A percentile compares a stretch with the other conserved stretches of the same genome.
Conservation (phyloP, 2,329 filamentous ascomycete genomes). For the Mariannaea elegans region DNA sequence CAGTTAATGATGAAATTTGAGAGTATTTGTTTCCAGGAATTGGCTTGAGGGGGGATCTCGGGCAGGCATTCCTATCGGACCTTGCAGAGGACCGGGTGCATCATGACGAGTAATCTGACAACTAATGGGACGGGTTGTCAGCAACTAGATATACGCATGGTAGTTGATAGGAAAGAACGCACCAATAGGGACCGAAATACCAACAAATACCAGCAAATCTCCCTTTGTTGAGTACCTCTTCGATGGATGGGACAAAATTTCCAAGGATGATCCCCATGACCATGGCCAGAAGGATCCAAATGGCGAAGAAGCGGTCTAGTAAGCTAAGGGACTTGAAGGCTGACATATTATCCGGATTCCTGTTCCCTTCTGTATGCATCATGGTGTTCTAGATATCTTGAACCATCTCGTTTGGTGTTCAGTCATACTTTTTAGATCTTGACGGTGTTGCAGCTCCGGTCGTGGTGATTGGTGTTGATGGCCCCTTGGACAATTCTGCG, state of each 20-base stretch:
- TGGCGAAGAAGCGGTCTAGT: conserved; percentile 70
- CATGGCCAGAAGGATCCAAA: conserved; percentile 86
- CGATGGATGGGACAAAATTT: conserved; percentile 74
- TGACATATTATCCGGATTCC: conserved; percentile 37
- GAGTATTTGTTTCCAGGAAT: conserved; percentile 80
- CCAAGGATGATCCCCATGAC: conserved; percentile 77
- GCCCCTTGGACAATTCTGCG: background rate
- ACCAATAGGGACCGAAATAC: conserved; percentile 73
- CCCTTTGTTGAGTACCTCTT: conserved; percentile 71
- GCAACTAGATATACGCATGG: background rate
- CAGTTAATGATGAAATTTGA: conserved; percentile 84
- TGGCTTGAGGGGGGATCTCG: conserved; percentile 65
- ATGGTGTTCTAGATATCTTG: conserved; percentile 23
- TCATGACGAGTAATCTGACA: conserved; percentile 86
- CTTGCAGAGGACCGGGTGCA: conserved; percentile 93
- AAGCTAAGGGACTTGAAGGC: conserved; percentile 64
- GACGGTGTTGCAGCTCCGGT: conserved; percentile 3
- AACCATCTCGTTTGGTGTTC: background rate
- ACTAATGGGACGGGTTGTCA: conserved; percentile 54
- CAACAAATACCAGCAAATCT: conserved; percentile 76
- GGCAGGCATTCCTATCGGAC: conserved; percentile 81
- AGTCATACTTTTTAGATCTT: conserved; percentile 5
- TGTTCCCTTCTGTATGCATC: background rate
- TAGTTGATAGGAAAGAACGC: conserved; percentile 3
- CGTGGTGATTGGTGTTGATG: background rate